Evolutionary conservation across 75 land plant species (phyloP), one percentile per base, ranked within the genome.

Genomic region (Pinus albicaulis): DNA sequence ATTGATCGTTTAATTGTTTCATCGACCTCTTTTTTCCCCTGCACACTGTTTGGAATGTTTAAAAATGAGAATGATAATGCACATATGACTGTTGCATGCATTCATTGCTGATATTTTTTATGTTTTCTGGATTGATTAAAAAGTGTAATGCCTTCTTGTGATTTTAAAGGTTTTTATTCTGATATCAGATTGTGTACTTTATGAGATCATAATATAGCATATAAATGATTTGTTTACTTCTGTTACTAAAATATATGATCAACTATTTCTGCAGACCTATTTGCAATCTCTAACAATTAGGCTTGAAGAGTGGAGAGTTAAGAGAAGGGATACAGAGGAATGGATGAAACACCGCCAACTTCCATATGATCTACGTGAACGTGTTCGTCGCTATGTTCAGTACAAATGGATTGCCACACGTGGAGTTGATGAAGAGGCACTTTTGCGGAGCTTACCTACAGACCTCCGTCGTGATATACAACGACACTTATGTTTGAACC

Each of bases 341-440:
- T 95, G 96, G 98, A 95, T 95, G 98, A 85, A 86, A 74, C 98
- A 89, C 65, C 93, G 97, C 0, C 97, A 95, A 55, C 83, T 95
- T 48, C 94, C 98, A 23, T 78, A 74, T 58, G 89, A 83, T 28
- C 81, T 95, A 65, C 90, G 92, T 58, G 90, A 93, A 58, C 87
- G 98, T 10, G 89, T 95, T 52, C 89, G 89, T 5, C 86, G 91
- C 3, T 93, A 86, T 71, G 86, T 88, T 34, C 98, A 89, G 57
- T 86, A 93, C 58, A 83, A 88, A 72, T 95, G 98, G 98, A 83
- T 90, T 12, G 92, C 98, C 7, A 91, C 91, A 4, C 78, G 92
- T 66, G 96, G 98, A 64, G 94, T 93, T 41, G 79, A 95, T 64
- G 98, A 95, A 72, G 94, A 89, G 57, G 53, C 88, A 26, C 85